Base-by-base conservation (phyloP, 345 rosid species). In the Pelargonium nanum region DNA sequence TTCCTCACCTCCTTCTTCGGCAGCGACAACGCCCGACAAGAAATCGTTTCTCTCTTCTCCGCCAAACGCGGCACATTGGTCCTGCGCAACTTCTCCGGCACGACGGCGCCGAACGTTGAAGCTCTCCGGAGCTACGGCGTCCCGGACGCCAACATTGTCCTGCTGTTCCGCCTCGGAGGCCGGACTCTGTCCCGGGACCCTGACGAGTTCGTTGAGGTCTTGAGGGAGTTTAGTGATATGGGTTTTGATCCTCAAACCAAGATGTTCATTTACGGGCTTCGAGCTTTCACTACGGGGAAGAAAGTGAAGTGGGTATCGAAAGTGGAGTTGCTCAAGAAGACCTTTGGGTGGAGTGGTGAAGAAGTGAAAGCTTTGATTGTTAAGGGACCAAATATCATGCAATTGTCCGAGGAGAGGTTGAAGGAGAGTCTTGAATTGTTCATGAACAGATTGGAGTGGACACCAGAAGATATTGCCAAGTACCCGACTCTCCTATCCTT, bases 331-430 rank as follows among this genome's bases (percentile, higher is more conserved):
- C 60, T 59, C 56, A 60, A 55, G 58, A 40, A 40, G 48, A 51
- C 30, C 30, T 70, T 50, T 19, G 74, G 74, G 22, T 70, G 64
- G 69, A 59, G 62, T 20, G 65, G 60, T 10, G 61, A 52, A 32
- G 61, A 70, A 32, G 28, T 70, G 21, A 26, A 24, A 22, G 59
- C 65, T 21, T 28, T 65, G 45, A 64, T 70, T 26, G 58, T 61
- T 25, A 70, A 70, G 69, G 60, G 26, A 26, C 74, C 74, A 2
- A 15, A 40, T 22, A n/a, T 59, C 6, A 65, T 70, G 65, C 20
- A 40, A 19, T 19, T 59, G 0, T 65, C 69, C 0, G 64, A 20
- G 65, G 28, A 21, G 54, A 56, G 58, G 65, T 17, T 65, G 20
- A 28, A 23, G 65, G 58, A 57, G 45, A n/a, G 23, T 21, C 24